Evolutionary conservation across 768 basidiomycete genomes (phyloP), one percentile per base, ranked within the genome.

Genomic region (Panus rudis): DNA sequence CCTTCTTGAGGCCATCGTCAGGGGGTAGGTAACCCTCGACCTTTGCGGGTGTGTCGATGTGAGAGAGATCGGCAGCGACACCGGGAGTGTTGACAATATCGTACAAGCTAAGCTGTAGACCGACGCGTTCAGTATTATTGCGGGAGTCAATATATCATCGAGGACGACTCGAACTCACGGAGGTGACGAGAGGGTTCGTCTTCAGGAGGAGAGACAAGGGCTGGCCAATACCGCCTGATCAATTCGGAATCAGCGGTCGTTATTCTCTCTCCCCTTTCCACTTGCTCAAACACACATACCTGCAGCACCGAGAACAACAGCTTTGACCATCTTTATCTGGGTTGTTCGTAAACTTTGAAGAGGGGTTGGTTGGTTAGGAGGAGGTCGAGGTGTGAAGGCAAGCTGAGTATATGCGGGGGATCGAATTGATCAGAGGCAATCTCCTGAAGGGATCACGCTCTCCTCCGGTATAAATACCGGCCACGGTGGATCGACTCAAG

Each of bases 81-180:
- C 94, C 94, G 13, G 91, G 91, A n/a, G 92, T 86, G 65, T 91
- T 88, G 57, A 93, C 91, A 66, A 97, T 93, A 90, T 98, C 94
- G 62, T 75, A 97, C 47, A 97, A 79, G 41, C 79, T 70, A 39
- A 98, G 84, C 84, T 92, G 55, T 16, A 41, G 22, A 14, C 3
- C 5, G 13, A 28, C 33, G 11, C 11, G n/a, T 12, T 13, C 8
- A 17, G 16, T 20, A 16, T 35, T 35, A n/a, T n/a, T n/a, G n/a
- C n/a, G n/a, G n/a, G n/a, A n/a, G n/a, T n/a, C n/a, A n/a, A n/a
- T n/a, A n/a, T n/a, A n/a, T n/a, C n/a, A n/a, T n/a, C n/a, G n/a
- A n/a, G n/a, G n/a, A n/a, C n/a, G n/a, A n/a, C n/a, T n/a, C n/a
- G n/a, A n/a, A n/a, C n/a, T n/a, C n/a, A n/a, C n/a, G n/a, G n/a